Percentiles rank a stretch among this genome's conserved stretches.
phyloP scores from a whole-genome alignment of 192 early-diverging fungal genomes.

The Linnemannia exigua region DNA sequence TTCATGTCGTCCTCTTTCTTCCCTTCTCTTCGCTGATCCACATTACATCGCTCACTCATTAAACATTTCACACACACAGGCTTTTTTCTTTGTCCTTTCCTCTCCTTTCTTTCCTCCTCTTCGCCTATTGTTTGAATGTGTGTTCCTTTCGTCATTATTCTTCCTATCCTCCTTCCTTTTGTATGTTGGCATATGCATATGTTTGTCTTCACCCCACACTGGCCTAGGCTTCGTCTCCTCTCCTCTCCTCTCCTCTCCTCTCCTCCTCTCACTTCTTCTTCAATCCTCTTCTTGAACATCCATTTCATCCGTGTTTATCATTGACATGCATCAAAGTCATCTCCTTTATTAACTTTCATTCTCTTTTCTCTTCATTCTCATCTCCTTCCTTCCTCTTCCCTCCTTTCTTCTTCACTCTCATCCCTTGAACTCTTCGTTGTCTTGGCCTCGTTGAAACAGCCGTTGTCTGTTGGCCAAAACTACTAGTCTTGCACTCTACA shows the following conservation, averaged over 20 bases:
- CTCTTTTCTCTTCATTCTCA: not conserved
- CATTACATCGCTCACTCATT: too few species aligned
- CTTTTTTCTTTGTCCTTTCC: too few species aligned
- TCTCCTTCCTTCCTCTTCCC: not conserved
- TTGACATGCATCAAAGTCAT: not conserved
- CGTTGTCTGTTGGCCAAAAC: not conserved
- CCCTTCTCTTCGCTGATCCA: not conserved
- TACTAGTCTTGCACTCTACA: not conserved
- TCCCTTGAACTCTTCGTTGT: not conserved
- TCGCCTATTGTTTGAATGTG: too few species aligned
- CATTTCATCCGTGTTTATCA: too few species aligned
- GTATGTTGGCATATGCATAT: not conserved
- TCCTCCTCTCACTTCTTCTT: not conserved
- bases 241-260: not conserved
- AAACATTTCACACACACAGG: not conserved
- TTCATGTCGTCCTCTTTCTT: not conserved
- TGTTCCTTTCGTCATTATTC: not conserved
- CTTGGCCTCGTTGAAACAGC: constrained; percentile 12
- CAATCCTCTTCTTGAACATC: too few species aligned
- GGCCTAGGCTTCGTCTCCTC: not conserved
- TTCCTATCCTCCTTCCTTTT: not conserved
- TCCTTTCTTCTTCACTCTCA: not conserved
- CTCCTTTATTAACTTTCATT: not conserved
- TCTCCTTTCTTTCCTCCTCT: not conserved
- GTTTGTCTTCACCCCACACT: not conserved